Evolutionary conservation across 2,329 filamentous ascomycete species (phyloP), one percentile per base, ranked within the genome.

Genomic region (Hortaea werneckii): DNA sequence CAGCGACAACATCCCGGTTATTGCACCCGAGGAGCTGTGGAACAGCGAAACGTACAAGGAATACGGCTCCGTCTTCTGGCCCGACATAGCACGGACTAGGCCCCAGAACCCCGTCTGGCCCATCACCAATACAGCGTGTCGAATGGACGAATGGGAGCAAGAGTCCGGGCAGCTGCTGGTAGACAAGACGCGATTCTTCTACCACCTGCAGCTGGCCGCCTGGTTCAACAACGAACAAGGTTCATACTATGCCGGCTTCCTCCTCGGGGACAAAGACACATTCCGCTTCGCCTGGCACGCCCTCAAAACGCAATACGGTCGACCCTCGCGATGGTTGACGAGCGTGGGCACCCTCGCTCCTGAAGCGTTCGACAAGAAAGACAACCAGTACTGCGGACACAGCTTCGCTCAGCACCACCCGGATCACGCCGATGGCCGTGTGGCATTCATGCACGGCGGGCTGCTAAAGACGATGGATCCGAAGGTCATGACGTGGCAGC

Each of bases 241-340:
- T 2, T 28, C 40, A 9, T 54, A 52, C 41, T 65, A 61, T 51
- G 54, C 57, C 37, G 48, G 54, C 11, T 52, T 63, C 37, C 48
- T 66, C n/a, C 56, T 65, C 3, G 64, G 64, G 26, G 64, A 67
- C 53, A 67, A 67, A 47, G 64, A 67, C 52, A 58, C 56, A 10
- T 65, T 61, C 43, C 54, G 62, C 26, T 63, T 63, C 47, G 59
- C 62, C 5, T 64, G 62, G 62, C 58, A 64, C 42, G 62, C 62
- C 11, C 54, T 65, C 20, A 59, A 58, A 47, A 65, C 61, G 3
- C 41, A 51, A 38, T 64, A 57, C 43, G 62, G 62, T 10, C 46
- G 41, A 34, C 62, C 62, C 8, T 46, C 45, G 8, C 57, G 56
- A 45, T 63, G 59, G 58, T 51, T 64, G 12, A 58, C 61, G 26